Percentiles rank a stretch among this genome's conserved stretches.
Conservation (phyloP, 164 flowering plant species). For the Stephania cephalantha region DNA sequence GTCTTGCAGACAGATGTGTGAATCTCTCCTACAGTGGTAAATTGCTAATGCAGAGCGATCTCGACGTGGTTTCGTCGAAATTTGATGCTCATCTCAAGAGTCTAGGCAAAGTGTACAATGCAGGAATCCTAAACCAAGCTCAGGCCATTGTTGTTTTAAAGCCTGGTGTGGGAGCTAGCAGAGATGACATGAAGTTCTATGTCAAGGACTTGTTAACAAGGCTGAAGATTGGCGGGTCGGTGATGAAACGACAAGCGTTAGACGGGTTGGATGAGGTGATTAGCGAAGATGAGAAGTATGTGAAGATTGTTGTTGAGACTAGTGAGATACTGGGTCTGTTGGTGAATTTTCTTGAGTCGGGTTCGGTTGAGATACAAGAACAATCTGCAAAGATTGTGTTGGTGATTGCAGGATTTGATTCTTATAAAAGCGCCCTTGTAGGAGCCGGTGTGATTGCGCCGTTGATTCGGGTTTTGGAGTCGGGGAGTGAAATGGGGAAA, state of each 20-base stretch:
- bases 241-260: conserved; percentile 68
- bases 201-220: conserved; percentile 60
- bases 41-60: conserved; percentile 93
- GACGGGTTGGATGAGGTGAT: conserved; percentile 34
- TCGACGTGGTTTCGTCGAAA: conserved; percentile 47
- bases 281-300: conserved; percentile 63
- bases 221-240: conserved; percentile 58
- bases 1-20: conserved; percentile 55
- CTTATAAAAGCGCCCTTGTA: conserved; percentile 33
- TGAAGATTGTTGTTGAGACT: conserved; percentile 43
- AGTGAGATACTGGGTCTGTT: conserved; percentile 37
- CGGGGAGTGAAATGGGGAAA: conserved; percentile 26
- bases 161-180: conserved; percentile 50
- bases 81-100: conserved; percentile 45
- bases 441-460: conserved; percentile 60
- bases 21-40: conserved; percentile 74
- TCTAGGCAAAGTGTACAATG: conserved; percentile 41
- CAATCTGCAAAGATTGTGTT: conserved; percentile 39
- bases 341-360: conserved; percentile 45
- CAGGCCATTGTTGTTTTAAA: conserved; percentile 63
- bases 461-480: conserved; percentile 59
- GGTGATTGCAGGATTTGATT: conserved; percentile 43
- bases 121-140: conserved; percentile 42
- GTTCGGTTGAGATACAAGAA: conserved; percentile 48
- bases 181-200: conserved; percentile 73